A percentile compares a stretch with the other conserved stretches of the same genome.
phyloP scores from a whole-genome alignment of 225 moss, liverwort and hornwort species.

The Physcomitrium patens region DNA sequence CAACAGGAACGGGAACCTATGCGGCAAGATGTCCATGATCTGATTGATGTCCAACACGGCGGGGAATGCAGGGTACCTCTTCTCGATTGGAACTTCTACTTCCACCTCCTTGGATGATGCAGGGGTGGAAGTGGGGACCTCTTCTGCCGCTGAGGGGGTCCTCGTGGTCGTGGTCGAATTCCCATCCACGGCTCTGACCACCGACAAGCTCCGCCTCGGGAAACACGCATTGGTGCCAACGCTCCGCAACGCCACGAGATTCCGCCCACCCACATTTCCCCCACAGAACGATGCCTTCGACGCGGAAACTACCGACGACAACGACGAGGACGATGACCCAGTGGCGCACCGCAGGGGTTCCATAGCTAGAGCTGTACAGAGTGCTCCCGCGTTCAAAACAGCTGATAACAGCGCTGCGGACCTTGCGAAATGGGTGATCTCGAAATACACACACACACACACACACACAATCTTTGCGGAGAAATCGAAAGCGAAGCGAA shows the following conservation, averaged over 20 bases:
- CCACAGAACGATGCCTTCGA: constrained; percentile 28
- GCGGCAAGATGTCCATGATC: constrained; percentile 71
- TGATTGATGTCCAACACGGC: constrained; percentile 87
- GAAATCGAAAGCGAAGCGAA: not conserved
- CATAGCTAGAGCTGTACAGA: constrained; percentile 23
- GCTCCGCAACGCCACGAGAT: constrained; percentile 31
- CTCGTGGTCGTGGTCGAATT: constrained; percentile 39
- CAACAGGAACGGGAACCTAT: constrained; percentile 87
- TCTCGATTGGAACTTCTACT: constrained; percentile 78
- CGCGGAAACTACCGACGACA: constrained; percentile 25
- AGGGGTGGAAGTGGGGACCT: not conserved
- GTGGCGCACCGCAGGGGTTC: constrained; percentile 10
- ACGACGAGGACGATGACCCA: not conserved
- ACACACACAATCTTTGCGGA: too few species aligned
- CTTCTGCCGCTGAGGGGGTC: constrained; percentile 12
- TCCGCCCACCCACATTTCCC: not conserved
- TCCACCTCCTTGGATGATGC: constrained; percentile 18
- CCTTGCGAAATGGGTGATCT: not conserved
- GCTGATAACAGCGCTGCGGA: constrained; percentile 33
- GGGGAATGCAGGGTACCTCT: constrained; percentile 87
- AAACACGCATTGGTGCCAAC: not conserved
- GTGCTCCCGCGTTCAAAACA: constrained; percentile 29
- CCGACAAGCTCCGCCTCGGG: constrained; percentile 16
- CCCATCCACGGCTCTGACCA: constrained; percentile 43
- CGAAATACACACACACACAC: too few species aligned